A percentile compares a stretch with the other conserved stretches of the same genome.
phyloP scores from a whole-genome alignment of 768 basidiomycete species.

The Amanita thiersii region DNA sequence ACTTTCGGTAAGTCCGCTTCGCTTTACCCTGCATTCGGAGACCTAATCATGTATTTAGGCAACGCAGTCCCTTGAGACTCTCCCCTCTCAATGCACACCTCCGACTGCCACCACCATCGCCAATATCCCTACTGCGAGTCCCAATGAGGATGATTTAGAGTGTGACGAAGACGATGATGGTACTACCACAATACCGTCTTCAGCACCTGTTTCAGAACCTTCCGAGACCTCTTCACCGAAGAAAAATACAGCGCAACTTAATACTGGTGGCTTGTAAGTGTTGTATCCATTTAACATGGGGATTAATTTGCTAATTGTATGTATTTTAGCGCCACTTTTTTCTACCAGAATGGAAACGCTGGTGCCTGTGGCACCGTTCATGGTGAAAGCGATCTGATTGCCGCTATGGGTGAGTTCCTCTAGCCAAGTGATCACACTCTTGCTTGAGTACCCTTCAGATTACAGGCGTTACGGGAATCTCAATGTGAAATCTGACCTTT shows the following conservation, averaged over 20 bases:
- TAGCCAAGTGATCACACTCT: not conserved
- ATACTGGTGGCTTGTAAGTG: conserved; percentile 41
- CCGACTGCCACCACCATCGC: not conserved
- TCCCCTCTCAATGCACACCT: conserved; percentile 10
- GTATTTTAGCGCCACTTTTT: conserved; percentile 51
- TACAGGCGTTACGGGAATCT: conserved; percentile 40
- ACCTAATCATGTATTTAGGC: too few relatives aligned
- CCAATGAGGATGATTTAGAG: not conserved
- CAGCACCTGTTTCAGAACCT: not conserved
- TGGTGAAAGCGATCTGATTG: conserved; percentile 50
- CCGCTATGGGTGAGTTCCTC: conserved; percentile 59
- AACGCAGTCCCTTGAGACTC: conserved; percentile 7
- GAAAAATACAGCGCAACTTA: conserved; percentile 9
- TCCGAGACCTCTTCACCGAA: conserved; percentile 1
- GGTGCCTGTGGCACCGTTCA: conserved; percentile 72
- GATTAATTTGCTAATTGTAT: conserved; percentile 3
- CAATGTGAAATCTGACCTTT: conserved; percentile 41
- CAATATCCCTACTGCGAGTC: not conserved
- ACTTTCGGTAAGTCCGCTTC: conserved; percentile 37
- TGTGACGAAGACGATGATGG: conserved; percentile 4
- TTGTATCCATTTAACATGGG: not conserved
- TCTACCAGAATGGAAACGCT: conserved; percentile 59
- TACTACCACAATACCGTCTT: conserved; percentile 2
- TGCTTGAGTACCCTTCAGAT: conserved; percentile 31
- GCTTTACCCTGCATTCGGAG: conserved; percentile 2